Conservation (phyloP, 495 filamentous ascomycete species). For the Amphirosellinia nigrospora region DNA sequence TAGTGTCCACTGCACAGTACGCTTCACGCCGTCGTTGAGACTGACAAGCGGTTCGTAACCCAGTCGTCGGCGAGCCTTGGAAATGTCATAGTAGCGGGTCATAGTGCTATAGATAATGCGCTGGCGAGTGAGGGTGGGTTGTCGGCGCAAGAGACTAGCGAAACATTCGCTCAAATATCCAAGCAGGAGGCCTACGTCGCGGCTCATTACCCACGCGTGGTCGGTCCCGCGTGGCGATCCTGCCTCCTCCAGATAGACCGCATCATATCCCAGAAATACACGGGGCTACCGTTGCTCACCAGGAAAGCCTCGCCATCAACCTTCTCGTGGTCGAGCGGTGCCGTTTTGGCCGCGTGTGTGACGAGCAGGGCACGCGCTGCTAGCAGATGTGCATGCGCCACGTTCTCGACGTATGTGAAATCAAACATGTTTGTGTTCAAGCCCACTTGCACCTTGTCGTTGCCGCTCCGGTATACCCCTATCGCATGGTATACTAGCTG, state of each 20-base stretch:
- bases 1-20: constrained; percentile 70
- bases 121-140: constrained; percentile 75
- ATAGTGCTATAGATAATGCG: constrained; percentile 79
- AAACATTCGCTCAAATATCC: constrained; percentile 74
- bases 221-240: constrained; percentile 67
- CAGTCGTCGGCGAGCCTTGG: constrained; percentile 81
- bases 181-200: constrained; percentile 66
- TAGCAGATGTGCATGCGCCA: constrained; percentile 75
- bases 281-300: constrained; percentile 88
- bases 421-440: constrained; percentile 88
- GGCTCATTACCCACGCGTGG: constrained; percentile 71
- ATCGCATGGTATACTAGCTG: constrained; percentile 69
- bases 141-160: constrained; percentile 70
- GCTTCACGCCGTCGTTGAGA: constrained; percentile 74
- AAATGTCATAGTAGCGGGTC: constrained; percentile 82
- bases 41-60: constrained; percentile 77
- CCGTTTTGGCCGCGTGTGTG: constrained; percentile 58
- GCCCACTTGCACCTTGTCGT: constrained; percentile 84
- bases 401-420: constrained; percentile 81
- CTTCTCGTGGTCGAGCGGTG: constrained; percentile 72
- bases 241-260: constrained; percentile 79
- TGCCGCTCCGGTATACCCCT: constrained; percentile 65
- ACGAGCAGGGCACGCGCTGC: constrained; percentile 74
- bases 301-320: constrained; percentile 96
- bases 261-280: constrained; percentile 96